These are phyloP conservation scores for Ricinus communis DNA, from an alignment of 345 rosid genomes.

Conservation along the genomic window DNA sequence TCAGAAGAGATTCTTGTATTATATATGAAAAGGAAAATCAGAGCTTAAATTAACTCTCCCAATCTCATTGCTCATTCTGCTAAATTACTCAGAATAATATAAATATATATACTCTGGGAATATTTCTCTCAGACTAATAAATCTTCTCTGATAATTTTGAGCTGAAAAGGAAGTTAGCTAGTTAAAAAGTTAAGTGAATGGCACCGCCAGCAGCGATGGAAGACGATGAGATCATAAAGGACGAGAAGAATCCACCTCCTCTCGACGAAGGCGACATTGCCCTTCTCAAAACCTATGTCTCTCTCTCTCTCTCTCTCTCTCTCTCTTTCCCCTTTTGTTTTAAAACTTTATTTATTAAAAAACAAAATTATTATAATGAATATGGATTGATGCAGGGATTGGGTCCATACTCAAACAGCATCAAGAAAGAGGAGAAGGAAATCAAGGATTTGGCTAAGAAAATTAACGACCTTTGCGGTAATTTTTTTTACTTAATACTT, in stretches of 20 bases:
- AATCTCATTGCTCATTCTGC: no score
- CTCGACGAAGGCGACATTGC: constrained; percentile 93
- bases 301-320: no score
- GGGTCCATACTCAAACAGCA: constrained; percentile 84
- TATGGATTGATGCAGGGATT: constrained; percentile 84
- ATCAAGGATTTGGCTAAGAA: constrained; percentile 89
- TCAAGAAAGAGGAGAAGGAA: constrained; percentile 89
- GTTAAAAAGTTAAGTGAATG: background rate
- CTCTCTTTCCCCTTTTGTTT: no score
- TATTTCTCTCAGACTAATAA: no score
- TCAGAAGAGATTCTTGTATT: background rate
- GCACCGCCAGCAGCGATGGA: constrained; percentile 43
- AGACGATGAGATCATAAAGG: constrained; percentile 55
- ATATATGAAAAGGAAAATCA: background rate
- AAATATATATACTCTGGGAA: no score
- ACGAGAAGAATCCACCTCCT: constrained; percentile 88
- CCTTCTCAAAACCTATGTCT: constrained; percentile 90
- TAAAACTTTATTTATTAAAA: no score
- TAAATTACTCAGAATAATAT: no score
- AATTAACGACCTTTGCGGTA: constrained; percentile 88
- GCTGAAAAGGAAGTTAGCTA: no score
- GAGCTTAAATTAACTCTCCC: no score
- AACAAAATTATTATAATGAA: no score
- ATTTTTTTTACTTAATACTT: no score
- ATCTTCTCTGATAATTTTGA: no score